Evolutionary conservation across 805 yeast genomes (phyloP).

Genomic region (Schwanniomyces vanrijiae): DNA sequence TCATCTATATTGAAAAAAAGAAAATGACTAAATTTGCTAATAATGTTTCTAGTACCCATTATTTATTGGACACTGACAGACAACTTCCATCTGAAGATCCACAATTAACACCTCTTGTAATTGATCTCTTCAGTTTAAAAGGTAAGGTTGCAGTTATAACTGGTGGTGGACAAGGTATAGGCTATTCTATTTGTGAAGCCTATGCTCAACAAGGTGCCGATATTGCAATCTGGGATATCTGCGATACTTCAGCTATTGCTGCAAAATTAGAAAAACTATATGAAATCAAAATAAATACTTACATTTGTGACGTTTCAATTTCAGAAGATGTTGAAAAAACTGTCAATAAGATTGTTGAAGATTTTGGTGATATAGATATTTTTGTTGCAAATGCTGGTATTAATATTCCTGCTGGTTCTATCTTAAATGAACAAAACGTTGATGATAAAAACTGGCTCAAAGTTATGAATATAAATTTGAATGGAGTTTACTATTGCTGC

Average conservation of each 20-base stretch:
- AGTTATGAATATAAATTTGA: constrained; percentile 39
- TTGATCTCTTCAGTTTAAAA: constrained; percentile 72
- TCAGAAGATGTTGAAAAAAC: constrained; percentile 48
- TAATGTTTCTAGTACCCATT: constrained; percentile 3
- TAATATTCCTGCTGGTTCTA: constrained; percentile 70
- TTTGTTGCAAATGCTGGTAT: constrained; percentile 91
- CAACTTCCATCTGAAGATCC: neutral
- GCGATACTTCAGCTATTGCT: constrained; percentile 58
- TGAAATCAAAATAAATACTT: constrained; percentile 61
- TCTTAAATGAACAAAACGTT: constrained; percentile 34
- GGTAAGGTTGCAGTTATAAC: constrained; percentile 83
- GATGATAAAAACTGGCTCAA: constrained; percentile 31
- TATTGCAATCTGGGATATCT: constrained; percentile 50
- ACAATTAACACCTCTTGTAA: constrained; percentile 38
- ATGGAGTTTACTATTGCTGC: constrained; percentile 45
- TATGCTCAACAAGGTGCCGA: constrained; percentile 88
- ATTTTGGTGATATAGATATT: constrained; percentile 78
- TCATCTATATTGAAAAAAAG: neutral
- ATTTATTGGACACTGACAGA: neutral
- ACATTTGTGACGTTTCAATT: constrained; percentile 58
- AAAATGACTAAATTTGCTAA: neutral
- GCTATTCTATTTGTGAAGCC: constrained; percentile 77
- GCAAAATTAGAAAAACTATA: constrained; percentile 54
- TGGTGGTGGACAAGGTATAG: constrained; percentile 86
- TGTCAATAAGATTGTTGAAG: constrained; percentile 52